A percentile compares a stretch with the other conserved stretches of the same genome.
Evolutionary conservation across 2,329 filamentous ascomycete species (phyloP).

Genomic region (Cladorrhinum sp.): DNA sequence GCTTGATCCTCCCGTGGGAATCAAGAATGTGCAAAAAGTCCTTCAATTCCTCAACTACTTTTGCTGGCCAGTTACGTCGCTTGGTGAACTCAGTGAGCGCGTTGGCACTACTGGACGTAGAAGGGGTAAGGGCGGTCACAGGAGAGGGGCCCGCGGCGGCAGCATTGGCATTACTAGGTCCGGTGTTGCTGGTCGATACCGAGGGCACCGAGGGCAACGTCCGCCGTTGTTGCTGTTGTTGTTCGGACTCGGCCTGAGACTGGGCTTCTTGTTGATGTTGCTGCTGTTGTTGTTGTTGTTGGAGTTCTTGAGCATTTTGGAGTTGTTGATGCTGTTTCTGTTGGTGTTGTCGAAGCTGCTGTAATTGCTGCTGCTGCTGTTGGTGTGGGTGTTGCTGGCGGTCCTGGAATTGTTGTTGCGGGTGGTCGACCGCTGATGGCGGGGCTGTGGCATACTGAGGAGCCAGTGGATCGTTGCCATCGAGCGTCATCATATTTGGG

Average conservation of each 20-base stretch:
- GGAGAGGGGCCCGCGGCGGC: slow-evolving; percentile 42
- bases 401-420: background rate
- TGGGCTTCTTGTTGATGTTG: background rate
- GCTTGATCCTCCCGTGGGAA: slow-evolving; percentile 77
- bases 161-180: slow-evolving; percentile 13
- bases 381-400: background rate
- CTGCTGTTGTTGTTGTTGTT: background rate
- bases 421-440: background rate
- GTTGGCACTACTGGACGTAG: slow-evolving; percentile 35
- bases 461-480: slow-evolving; percentile 34
- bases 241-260: no score
- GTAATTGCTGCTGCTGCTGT: background rate
- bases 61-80: slow-evolving; percentile 76
- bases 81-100: slow-evolving; percentile 59
- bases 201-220: background rate
- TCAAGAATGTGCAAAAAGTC: slow-evolving; percentile 88
- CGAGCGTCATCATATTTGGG: slow-evolving; percentile 41
- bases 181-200: background rate
- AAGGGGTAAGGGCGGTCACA: slow-evolving; percentile 35
- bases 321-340: slow-evolving; percentile 7
- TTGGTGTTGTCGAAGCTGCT: background rate
- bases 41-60: slow-evolving; percentile 83
- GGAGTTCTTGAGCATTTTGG: slow-evolving; percentile 12
- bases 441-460: slow-evolving; percentile 27
- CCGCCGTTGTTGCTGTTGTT: background rate